Conservation (phyloP, 2,329 filamentous ascomycete genomes). For the Ceratocystis alfenasii region DNA sequence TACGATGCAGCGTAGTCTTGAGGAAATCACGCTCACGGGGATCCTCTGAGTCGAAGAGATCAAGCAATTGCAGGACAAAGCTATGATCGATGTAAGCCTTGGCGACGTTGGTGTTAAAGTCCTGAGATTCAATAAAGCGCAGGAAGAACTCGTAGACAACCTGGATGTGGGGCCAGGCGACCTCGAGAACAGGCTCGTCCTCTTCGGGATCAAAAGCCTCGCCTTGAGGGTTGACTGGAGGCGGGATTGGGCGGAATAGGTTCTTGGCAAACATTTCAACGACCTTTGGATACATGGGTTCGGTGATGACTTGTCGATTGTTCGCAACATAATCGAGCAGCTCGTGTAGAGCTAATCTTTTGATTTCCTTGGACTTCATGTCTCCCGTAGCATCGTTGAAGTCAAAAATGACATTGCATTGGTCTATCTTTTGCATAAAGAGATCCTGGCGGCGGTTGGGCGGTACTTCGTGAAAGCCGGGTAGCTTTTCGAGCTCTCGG, state of each 20-base stretch:
- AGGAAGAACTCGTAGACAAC: conserved; percentile 99
- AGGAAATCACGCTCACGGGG: conserved; percentile 92
- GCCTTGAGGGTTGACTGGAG: conserved; percentile 92
- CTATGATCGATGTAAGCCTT: conserved; percentile 98
- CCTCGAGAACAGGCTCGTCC: conserved; percentile 93
- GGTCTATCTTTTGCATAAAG: conserved; percentile 99
- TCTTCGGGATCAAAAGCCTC: conserved; percentile 98
- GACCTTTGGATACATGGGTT: conserved; percentile 96
- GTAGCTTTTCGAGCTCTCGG: conserved; percentile 89
- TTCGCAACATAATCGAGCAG: conserved; percentile 96
- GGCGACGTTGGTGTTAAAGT: conserved; percentile 99
- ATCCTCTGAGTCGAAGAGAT: conserved; percentile 96
- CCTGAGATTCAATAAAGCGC: conserved; percentile 96
- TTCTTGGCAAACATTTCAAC: conserved; percentile 99
- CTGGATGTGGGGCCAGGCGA: conserved; percentile 98
- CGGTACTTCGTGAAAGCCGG: conserved; percentile 93
- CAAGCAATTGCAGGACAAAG: conserved; percentile 92
- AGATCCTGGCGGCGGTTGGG: conserved; percentile 89
- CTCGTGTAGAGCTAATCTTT: conserved; percentile 88
- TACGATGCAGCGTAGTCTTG: conserved; percentile 93
- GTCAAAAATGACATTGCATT: conserved; percentile 99
- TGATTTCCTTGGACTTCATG: conserved; percentile 99
- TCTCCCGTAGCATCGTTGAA: conserved; percentile 97
- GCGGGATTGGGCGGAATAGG: conserved; percentile 89
- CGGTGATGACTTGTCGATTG: conserved; percentile 95